Conservation (phyloP, 2,329 filamentous ascomycete species). For the Pezicula neosporulosa region DNA sequence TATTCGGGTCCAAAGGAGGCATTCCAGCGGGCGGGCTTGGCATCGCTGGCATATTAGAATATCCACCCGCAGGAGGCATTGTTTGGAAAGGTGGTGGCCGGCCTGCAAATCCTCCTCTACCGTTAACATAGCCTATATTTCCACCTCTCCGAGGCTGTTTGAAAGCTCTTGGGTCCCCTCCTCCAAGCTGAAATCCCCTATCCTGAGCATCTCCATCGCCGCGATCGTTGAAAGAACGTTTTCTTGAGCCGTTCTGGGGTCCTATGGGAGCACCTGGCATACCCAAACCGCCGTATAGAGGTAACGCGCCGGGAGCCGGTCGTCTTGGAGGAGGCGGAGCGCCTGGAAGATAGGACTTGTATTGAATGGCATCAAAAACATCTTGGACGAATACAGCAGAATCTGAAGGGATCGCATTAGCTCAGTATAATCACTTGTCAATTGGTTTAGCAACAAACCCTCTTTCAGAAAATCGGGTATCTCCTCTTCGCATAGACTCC, state of each 20-base stretch:
- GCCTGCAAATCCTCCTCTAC: slow-evolving; percentile 25
- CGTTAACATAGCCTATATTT: slow-evolving; percentile 27
- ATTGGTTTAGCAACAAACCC: slow-evolving; percentile 35
- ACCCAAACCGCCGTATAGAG: slow-evolving; percentile 17
- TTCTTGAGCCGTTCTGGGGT: slow-evolving; percentile 33
- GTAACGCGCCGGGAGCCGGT: slow-evolving; percentile 20
- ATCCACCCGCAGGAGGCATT: slow-evolving; percentile 12
- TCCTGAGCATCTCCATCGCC: slow-evolving; percentile 38
- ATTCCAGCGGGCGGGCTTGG: slow-evolving; percentile 28
- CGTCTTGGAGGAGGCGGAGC: slow-evolving; percentile 36
- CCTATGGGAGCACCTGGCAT: slow-evolving; percentile 16
- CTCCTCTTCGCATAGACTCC: slow-evolving; percentile 65
- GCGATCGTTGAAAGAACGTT: slow-evolving; percentile 54
- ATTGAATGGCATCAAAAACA: slow-evolving; percentile 62
- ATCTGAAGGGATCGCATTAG: slow-evolving; percentile 34
- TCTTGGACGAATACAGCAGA: slow-evolving; percentile 65
- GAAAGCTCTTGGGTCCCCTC: slow-evolving; percentile 36
- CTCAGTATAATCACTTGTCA: not conserved
- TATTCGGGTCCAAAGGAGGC: slow-evolving; percentile 53
- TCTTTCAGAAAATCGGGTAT: slow-evolving; percentile 74
- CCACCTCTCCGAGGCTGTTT: slow-evolving; percentile 60
- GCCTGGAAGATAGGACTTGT: slow-evolving; percentile 58
- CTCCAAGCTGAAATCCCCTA: slow-evolving; percentile 27
- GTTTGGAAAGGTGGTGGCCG: slow-evolving; percentile 11
- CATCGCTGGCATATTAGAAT: slow-evolving; percentile 19